Evolutionary conservation across 2,329 filamentous ascomycete genomes (phyloP).

Genomic region (Exophiala calicioides): DNA sequence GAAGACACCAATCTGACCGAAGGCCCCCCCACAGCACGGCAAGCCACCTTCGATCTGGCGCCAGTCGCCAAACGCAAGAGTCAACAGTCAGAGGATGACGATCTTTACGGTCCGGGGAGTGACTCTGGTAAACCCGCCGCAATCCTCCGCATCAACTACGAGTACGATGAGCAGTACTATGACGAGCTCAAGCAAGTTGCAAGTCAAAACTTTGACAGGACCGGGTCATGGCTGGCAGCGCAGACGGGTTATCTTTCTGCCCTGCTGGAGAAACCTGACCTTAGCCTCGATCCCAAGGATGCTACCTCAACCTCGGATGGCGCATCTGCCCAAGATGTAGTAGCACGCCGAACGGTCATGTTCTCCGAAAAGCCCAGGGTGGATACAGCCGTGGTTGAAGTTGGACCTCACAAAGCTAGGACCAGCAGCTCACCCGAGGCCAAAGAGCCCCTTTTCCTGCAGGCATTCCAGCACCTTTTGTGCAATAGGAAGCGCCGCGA

Average conservation of each 20-base stretch:
- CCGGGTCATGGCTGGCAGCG: slow-evolving; percentile 79
- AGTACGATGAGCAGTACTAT: slow-evolving; percentile 75
- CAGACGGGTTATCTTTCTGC: slow-evolving; percentile 76
- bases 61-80: slow-evolving; percentile 7
- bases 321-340: too few species aligned
- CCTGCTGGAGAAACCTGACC: slow-evolving; percentile 48
- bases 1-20: slow-evolving; percentile 52
- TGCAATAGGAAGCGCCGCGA: slow-evolving; percentile 68
- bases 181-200: slow-evolving; percentile 70
- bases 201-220: slow-evolving; percentile 76
- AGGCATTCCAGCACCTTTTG: slow-evolving; percentile 78
- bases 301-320: too few species aligned
- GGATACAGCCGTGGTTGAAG: slow-evolving; percentile 10
- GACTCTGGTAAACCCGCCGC: slow-evolving; percentile 27
- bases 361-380: slow-evolving; percentile 13
- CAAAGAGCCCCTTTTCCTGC: slow-evolving; percentile 77
- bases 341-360: slow-evolving; percentile 13
- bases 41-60: slow-evolving; percentile 30
- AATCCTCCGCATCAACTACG: slow-evolving; percentile 50
- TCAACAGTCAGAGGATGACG: slow-evolving; percentile 24
- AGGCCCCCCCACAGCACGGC: slow-evolving; percentile 66
- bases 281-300: neutral
- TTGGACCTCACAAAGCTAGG: slow-evolving; percentile 46
- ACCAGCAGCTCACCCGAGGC: slow-evolving; percentile 46
- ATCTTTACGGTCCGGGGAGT: slow-evolving; percentile 27